Evolutionary conservation across 225 moss, liverwort and hornwort species (phyloP).

Genomic region (Bryoerythrophyllum caledonicum): DNA sequence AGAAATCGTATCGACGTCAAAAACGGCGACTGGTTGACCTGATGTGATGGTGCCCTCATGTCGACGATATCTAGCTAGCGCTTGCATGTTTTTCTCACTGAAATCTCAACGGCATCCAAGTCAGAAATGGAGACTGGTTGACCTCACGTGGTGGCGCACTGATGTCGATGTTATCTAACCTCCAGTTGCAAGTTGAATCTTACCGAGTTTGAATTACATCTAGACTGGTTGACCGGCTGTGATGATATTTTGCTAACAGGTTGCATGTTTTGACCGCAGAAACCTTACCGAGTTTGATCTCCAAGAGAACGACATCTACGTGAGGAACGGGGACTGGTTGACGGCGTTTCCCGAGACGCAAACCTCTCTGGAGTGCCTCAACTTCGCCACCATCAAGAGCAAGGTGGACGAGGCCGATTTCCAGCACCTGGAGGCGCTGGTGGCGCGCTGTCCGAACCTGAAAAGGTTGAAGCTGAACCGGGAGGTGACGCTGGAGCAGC

Average conservation of each 20-base stretch:
- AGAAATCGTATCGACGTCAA: too few relatives aligned
- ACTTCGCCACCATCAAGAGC: conserved; percentile 71
- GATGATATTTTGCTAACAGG: too few relatives aligned
- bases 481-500: conserved; percentile 73
- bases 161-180: too few relatives aligned
- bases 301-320: conserved; percentile 65
- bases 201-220: conserved; percentile 13
- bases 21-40: too few relatives aligned
- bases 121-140: too few relatives aligned
- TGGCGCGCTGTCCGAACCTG: conserved; percentile 63
- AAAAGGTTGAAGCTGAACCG: conserved; percentile 74
- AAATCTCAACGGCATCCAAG: too few relatives aligned
- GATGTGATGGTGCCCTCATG: too few relatives aligned
- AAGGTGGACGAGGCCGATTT: conserved; percentile 54
- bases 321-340: conserved; percentile 62
- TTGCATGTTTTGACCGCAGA: conserved; percentile 25
- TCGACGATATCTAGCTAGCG: neutral
- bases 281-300: conserved; percentile 74
- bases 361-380: conserved; percentile 72
- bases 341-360: conserved; percentile 75
- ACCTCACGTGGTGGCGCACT: too few relatives aligned
- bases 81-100: neutral
- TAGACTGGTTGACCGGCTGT: too few relatives aligned
- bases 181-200: conserved; percentile 28
- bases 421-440: conserved; percentile 65